Evolutionary conservation across 1,139 yeast species (phyloP).

Genomic region (Geotrichum europaeum): DNA sequence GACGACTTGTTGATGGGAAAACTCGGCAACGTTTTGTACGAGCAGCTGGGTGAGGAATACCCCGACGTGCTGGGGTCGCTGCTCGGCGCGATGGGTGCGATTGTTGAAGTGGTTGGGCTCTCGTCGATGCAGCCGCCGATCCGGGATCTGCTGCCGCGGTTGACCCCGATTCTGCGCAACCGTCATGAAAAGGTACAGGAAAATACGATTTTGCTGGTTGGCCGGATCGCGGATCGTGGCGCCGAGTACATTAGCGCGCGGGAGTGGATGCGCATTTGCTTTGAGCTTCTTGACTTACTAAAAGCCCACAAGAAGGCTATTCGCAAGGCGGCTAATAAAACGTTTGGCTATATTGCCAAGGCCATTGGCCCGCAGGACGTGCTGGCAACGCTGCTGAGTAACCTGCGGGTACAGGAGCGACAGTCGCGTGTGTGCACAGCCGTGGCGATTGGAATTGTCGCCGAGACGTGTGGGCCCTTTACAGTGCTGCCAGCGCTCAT

Average conservation of each 20-base stretch:
- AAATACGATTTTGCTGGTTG: slow-evolving; percentile 71
- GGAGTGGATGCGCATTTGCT: slow-evolving; percentile 97
- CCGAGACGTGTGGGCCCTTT: slow-evolving; percentile 88
- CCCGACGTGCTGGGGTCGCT: slow-evolving; percentile 92
- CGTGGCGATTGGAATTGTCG: slow-evolving; percentile 96
- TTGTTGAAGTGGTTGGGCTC: slow-evolving; percentile 41
- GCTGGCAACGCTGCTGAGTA: slow-evolving; percentile 73
- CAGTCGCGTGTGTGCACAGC: slow-evolving; percentile 96
- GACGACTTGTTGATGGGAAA: slow-evolving; percentile 60
- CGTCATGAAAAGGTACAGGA: slow-evolving; percentile 91
- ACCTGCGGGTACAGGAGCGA: slow-evolving; percentile 87
- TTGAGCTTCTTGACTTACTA: slow-evolving; percentile 82
- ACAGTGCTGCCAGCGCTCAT: slow-evolving; percentile 93
- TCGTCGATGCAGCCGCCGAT: slow-evolving; percentile 73
- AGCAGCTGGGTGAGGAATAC: slow-evolving; percentile 88
- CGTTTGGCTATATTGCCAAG: slow-evolving; percentile 86
- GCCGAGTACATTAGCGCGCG: slow-evolving; percentile 83
- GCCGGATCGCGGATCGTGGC: slow-evolving; percentile 76
- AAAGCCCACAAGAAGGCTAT: slow-evolving; percentile 78
- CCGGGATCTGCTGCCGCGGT: slow-evolving; percentile 74
- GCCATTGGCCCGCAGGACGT: slow-evolving; percentile 98
- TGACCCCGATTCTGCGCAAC: slow-evolving; percentile 87
- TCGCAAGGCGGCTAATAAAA: slow-evolving; percentile 77
- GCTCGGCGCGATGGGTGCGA: slow-evolving; percentile 58
- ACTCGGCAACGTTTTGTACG: slow-evolving; percentile 73